Conservation (phyloP, 2,329 filamentous ascomycete species). For the Didymella sp. region DNA sequence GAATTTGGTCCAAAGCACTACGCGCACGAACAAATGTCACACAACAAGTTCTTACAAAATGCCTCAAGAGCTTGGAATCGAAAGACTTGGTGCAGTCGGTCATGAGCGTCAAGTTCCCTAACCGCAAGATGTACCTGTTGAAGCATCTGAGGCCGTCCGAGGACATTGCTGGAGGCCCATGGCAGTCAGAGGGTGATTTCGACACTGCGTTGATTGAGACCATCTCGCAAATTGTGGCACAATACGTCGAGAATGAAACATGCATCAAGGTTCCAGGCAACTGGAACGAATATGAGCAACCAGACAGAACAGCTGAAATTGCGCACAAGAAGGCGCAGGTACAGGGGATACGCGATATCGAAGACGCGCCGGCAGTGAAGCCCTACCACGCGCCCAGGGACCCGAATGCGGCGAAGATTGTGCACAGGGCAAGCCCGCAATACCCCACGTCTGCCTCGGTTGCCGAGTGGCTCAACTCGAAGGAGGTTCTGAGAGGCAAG, state of each 20-base stretch:
- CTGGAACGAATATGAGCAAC: slow-evolving; percentile 52
- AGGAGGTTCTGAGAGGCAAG: slow-evolving; percentile 75
- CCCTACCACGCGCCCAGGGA: slow-evolving; percentile 35
- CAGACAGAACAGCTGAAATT: slow-evolving; percentile 44
- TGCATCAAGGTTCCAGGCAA: slow-evolving; percentile 65
- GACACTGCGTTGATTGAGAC: slow-evolving; percentile 87
- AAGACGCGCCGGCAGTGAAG: slow-evolving; percentile 38
- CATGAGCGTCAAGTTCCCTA: slow-evolving; percentile 88
- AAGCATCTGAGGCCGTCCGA: slow-evolving; percentile 83
- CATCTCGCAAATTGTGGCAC: slow-evolving; percentile 75
- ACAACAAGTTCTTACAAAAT: slow-evolving; percentile 79
- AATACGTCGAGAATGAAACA: slow-evolving; percentile 73
- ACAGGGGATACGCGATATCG: slow-evolving; percentile 42
- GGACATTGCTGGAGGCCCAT: slow-evolving; percentile 89
- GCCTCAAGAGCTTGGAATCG: slow-evolving; percentile 81
- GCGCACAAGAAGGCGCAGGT: slow-evolving; percentile 48
- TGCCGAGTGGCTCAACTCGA: slow-evolving; percentile 73
- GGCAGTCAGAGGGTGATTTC: slow-evolving; percentile 90
- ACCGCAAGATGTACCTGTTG: slow-evolving; percentile 96
- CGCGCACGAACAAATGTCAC: slow-evolving; percentile 82
- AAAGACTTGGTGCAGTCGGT: slow-evolving; percentile 86
- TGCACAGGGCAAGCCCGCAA: slow-evolving; percentile 70
- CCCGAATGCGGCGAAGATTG: slow-evolving; percentile 31
- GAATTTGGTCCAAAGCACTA: slow-evolving; percentile 90
- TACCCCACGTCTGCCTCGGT: slow-evolving; percentile 86